Conservation (phyloP, 2,329 filamentous ascomycete genomes). For the Cercospora sesami region DNA sequence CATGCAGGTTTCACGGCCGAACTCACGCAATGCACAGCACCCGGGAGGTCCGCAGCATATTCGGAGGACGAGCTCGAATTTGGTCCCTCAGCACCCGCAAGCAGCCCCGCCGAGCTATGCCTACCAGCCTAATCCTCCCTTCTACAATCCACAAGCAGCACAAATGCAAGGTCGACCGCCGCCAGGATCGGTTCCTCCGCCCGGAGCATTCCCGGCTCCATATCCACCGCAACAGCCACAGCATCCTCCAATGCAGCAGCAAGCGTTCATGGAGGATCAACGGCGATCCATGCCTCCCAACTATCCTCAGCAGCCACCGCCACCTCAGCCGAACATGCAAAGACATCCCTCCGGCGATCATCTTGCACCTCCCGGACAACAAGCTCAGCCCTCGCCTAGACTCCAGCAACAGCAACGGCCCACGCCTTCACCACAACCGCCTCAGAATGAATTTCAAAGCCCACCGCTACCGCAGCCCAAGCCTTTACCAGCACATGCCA, state of each 20-base stretch:
- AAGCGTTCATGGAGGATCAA: slow-evolving; percentile 74
- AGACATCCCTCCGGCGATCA: slow-evolving; percentile 30
- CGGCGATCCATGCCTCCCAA: slow-evolving; percentile 70
- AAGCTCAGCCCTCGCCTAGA: slow-evolving; percentile 29
- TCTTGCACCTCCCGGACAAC: slow-evolving; percentile 39
- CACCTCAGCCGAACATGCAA: slow-evolving; percentile 57
- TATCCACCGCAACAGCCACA: slow-evolving; percentile 34
- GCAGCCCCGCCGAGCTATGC: slow-evolving; percentile 60
- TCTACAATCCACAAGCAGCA: slow-evolving; percentile 67
- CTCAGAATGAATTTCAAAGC: slow-evolving; percentile 53
- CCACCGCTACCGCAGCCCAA: slow-evolving; percentile 63
- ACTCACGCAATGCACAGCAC: slow-evolving; percentile 69
- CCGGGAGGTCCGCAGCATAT: slow-evolving; percentile 63
- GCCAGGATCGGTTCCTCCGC: slow-evolving; percentile 29
- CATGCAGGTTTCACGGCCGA: slow-evolving; percentile 64
- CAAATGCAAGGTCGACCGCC: slow-evolving; percentile 46
- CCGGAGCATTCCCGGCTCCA: slow-evolving; percentile 34
- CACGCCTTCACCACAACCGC: slow-evolving; percentile 53
- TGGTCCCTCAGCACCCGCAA: slow-evolving; percentile 63
- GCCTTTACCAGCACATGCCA: slow-evolving; percentile 58
- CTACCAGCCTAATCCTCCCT: slow-evolving; percentile 81
- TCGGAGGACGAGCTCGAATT: slow-evolving; percentile 71
- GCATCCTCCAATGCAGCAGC: slow-evolving; percentile 60
- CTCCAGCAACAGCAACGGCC: slow-evolving; percentile 34
- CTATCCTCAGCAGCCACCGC: slow-evolving; percentile 57